Evolutionary conservation across 139 green algal species (phyloP).

Genomic region (Eudorina sp.): DNA sequence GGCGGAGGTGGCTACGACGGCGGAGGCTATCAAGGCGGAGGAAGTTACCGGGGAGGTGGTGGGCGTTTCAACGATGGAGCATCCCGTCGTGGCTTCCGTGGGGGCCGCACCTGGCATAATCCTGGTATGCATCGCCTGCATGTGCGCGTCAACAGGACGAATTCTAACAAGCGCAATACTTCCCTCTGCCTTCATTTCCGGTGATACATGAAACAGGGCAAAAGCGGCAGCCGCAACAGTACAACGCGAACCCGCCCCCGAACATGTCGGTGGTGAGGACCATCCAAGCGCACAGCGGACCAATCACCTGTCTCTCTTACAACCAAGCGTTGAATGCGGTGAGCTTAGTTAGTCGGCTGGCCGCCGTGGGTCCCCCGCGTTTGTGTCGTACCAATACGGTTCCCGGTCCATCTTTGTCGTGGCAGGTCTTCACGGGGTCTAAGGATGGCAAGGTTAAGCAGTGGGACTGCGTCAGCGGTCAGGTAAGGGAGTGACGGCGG

Average conservation of each 20-base stretch:
- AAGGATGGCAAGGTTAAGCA: constrained; percentile 52
- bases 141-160: no score
- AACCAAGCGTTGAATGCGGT: constrained; percentile 45
- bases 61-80: constrained; percentile 39
- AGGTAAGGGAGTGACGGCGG: no score
- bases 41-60: constrained; percentile 14
- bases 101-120: constrained; percentile 31
- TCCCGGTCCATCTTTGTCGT: no score
- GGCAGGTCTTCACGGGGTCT: constrained; percentile 37
- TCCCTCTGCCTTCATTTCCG: no score
- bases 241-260: constrained; percentile 29
- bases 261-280: constrained; percentile 35
- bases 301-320: constrained; percentile 28
- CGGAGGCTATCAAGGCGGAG: constrained; percentile 6
- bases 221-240: constrained; percentile 40
- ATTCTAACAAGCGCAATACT: no score
- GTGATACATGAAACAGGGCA: background rate
- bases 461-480: constrained; percentile 41
- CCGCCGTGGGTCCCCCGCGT: no score
- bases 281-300: constrained; percentile 15
- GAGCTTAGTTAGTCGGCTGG: no score
- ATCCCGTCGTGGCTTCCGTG: constrained; percentile 20
- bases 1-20: constrained; percentile 22
- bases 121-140: constrained; percentile 1
- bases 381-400: no score